These are phyloP conservation scores for Pelagomonas calceolata DNA, from an alignment of 108 stramenopile genomes.

Conservation along the genomic window DNA sequence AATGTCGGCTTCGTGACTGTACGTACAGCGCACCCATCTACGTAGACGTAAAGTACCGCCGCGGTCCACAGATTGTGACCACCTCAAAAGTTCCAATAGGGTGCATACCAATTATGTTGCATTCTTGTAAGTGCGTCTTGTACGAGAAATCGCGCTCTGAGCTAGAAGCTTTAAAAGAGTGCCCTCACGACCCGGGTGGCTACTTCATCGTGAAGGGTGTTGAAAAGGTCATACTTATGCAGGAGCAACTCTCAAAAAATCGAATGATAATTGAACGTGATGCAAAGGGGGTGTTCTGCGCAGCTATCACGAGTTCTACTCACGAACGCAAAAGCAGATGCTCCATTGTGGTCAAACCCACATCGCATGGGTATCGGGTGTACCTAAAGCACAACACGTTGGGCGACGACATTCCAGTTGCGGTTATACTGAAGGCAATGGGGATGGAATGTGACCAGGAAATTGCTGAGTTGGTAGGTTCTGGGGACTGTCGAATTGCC, in stretches of 20 bases:
- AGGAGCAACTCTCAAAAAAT: constrained; percentile 98
- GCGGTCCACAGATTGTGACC: constrained; percentile 78
- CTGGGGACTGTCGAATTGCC: constrained; percentile 64
- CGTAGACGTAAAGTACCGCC: constrained; percentile 90
- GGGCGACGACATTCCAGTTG: constrained; percentile 93
- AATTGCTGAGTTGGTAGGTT: constrained; percentile 86
- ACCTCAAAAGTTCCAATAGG: constrained; percentile 61
- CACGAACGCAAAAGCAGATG: constrained; percentile 83
- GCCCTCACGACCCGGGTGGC: constrained; percentile 97
- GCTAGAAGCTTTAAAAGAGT: constrained; percentile 86
- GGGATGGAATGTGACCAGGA: constrained; percentile 88
- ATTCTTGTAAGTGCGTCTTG: constrained; percentile 77
- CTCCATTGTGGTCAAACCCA: constrained; percentile 57
- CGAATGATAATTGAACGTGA: constrained; percentile 94
- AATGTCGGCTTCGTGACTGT: constrained; percentile 91
- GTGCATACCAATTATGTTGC: constrained; percentile 84
- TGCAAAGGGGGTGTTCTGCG: constrained; percentile 62
- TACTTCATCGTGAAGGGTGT: constrained; percentile 97
- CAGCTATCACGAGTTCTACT: constrained; percentile 82
- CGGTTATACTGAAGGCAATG: constrained; percentile 89
- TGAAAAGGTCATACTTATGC: constrained; percentile 94
- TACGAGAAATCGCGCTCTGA: constrained; percentile 61
- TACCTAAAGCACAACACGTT: constrained; percentile 92
- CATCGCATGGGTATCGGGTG: constrained; percentile 22
- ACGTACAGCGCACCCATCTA: constrained; percentile 95